Percentiles rank a stretch among this genome's conserved stretches.
phyloP scores from a whole-genome alignment of 2,329 filamentous ascomycete genomes.

The Myotisia sp. region DNA sequence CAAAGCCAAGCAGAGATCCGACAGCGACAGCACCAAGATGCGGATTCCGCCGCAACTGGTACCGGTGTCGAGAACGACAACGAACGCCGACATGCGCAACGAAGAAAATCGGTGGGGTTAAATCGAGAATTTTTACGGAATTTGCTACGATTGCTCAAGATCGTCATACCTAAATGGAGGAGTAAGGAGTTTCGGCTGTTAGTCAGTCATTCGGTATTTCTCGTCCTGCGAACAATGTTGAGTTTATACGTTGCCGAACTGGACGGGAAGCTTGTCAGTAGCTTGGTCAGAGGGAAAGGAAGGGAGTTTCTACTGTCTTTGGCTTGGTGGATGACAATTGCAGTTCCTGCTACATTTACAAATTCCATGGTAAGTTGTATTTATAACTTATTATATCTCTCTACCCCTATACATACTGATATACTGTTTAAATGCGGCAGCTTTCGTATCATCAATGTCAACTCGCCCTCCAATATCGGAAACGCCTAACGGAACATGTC shows the following conservation, averaged over 20 bases:
- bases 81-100: conserved; percentile 21
- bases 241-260: conserved; percentile 92
- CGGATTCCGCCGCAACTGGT: conserved; percentile 8
- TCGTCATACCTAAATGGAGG: conserved; percentile 79
- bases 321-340: conserved; percentile 97
- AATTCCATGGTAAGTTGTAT: conserved; percentile 73
- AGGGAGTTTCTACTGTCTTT: conserved; percentile 78
- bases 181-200: conserved; percentile 79
- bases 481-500: conserved; percentile 82
- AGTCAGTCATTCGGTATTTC: conserved; percentile 81
- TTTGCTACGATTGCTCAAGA: conserved; percentile 61
- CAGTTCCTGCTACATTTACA: conserved; percentile 89
- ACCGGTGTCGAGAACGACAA: conserved; percentile 18
- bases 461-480: conserved; percentile 81
- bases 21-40: conserved; percentile 29
- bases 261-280: conserved; percentile 86
- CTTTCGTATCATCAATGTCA: conserved; percentile 94
- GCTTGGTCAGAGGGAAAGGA: conserved; percentile 76
- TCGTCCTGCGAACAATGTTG: conserved; percentile 79
- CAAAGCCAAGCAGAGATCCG: conserved; percentile 49
- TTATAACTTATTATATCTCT: neutral
- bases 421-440: conserved; percentile 32
- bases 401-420: neutral
- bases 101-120: conserved; percentile 78
- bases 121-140: conserved; percentile 77